phyloP scores from a whole-genome alignment of 169 alveolate species.

The Plasmodium gallinaceum region DNA sequence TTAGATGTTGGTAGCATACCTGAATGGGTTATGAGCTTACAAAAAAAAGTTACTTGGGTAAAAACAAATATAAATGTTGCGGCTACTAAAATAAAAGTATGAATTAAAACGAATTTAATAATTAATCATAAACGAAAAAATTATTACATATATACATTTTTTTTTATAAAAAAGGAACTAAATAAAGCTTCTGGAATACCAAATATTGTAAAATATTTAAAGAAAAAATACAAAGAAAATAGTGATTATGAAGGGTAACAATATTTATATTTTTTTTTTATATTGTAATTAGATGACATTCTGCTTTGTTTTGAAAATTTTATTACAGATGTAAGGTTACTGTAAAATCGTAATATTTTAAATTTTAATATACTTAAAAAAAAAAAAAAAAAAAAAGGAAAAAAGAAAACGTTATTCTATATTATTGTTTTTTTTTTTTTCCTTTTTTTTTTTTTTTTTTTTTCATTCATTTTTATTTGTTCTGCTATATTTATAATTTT shows the following conservation, averaged over 20 bases:
- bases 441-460: neutral
- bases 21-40: conserved; percentile 87
- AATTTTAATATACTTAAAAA: conserved; percentile 29
- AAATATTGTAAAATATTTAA: conserved; percentile 38
- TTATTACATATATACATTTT: conserved; percentile 19
- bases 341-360: conserved; percentile 28
- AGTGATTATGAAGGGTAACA: conserved; percentile 43
- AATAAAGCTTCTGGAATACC: conserved; percentile 69
- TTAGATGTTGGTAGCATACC: conserved; percentile 84
- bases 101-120: neutral
- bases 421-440: neutral
- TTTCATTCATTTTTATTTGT: conserved; percentile 27
- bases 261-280: conserved; percentile 7
- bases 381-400: conserved; percentile 33
- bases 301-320: conserved; percentile 32
- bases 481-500: conserved; percentile 12
- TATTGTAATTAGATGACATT: neutral
- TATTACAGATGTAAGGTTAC: conserved; percentile 66
- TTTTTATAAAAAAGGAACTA: conserved; percentile 27
- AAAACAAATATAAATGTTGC: conserved; percentile 78
- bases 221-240: conserved; percentile 49
- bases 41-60: conserved; percentile 86
- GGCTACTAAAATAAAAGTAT: conserved; percentile 48
- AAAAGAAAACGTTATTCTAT: conserved; percentile 8
- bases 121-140: neutral